These are phyloP conservation scores for Starmerella stellata DNA, from an alignment of 805 yeast species.

Conservation along the genomic window DNA sequence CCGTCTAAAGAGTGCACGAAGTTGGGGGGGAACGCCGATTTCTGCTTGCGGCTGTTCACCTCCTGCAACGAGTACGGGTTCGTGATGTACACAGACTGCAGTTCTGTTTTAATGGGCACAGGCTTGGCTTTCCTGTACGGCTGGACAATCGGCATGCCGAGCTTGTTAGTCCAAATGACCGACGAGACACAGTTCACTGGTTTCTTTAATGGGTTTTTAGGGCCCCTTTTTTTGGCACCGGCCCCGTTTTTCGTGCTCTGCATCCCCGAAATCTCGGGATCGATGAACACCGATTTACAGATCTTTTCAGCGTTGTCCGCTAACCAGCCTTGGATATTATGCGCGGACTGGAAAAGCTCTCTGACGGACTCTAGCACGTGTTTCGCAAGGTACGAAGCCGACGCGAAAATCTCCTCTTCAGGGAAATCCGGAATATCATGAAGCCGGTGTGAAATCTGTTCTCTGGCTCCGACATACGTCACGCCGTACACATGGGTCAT, in stretches of 20 bases:
- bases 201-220: slow-evolving; percentile 1
- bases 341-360: slow-evolving; percentile 79
- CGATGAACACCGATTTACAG: slow-evolving; percentile 51
- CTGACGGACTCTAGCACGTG: slow-evolving; percentile 72
- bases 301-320: slow-evolving; percentile 71
- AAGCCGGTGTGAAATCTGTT: slow-evolving; percentile 68
- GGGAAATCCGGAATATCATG: slow-evolving; percentile 38
- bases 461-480: slow-evolving; percentile 79
- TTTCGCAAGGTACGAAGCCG: slow-evolving; percentile 48
- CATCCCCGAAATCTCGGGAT: slow-evolving; percentile 3
- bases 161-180: slow-evolving; percentile 95
- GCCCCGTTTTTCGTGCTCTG: slow-evolving; percentile 41
- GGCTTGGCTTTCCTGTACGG: slow-evolving; percentile 65
- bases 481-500: slow-evolving; percentile 98
- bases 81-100: slow-evolving; percentile 69
- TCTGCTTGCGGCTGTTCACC: slow-evolving; percentile 78
- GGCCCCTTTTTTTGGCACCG: slow-evolving; percentile 36
- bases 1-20: slow-evolving; percentile 91
- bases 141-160: slow-evolving; percentile 90
- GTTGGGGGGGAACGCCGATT: slow-evolving; percentile 88
- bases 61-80: slow-evolving; percentile 76
- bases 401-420: slow-evolving; percentile 29
- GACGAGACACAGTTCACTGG: slow-evolving; percentile 42
- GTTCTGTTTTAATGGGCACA: slow-evolving; percentile 54
- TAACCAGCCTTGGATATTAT: slow-evolving; percentile 89